Base-by-base conservation (phyloP, 768 basidiomycete genomes). In the Xanthoconium stramineum region DNA sequence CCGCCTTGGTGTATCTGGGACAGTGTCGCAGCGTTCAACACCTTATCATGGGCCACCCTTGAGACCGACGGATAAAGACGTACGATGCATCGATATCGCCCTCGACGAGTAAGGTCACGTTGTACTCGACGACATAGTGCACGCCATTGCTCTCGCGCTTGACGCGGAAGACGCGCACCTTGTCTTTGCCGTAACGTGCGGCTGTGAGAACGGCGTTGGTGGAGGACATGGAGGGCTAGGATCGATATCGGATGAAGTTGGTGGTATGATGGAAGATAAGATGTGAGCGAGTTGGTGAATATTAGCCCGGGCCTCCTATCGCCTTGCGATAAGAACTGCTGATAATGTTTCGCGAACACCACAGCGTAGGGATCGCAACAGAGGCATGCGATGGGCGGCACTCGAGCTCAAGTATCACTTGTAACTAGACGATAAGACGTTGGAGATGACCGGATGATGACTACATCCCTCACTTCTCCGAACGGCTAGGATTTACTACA, bases 101-200 rank as follows among this genome's bases (percentile, higher is more conserved):
- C 69, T 97, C 93, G 11, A 98, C 72, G 51, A 96, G 75, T 3
- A 83, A 80, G 8, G 82, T 79, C 24, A 95, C 89, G 59, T 85
- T 88, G 74, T 95, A 95, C 71, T 96, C 94, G 30, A 88, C 90
- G 11, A 94, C 72, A 35, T 85, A 77, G 64, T 94, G 89, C 74
- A 81, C 79, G 10, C 76, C 73, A 5, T 59, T 54, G 39, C 76
- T 82, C 47, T 84, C 80, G 11, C 93, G 80, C 20, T 95, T 91
- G 53, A 96, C 80, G 32, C 95, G 84, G 60, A 92, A 82, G 42
- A 98, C 88, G 24, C 93, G 82, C 15, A 98, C 83, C 60, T 88
- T 85, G 72, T 92, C 88, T 75, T 98, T 98, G 12, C 94, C 94
- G 64, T 94, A 92, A 28, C 84, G 82, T 2, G 90, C 86, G 19